These are phyloP conservation scores for Paecilomyces fulvus DNA, from an alignment of 2,329 filamentous ascomycete genomes.

Conservation along the genomic window DNA sequence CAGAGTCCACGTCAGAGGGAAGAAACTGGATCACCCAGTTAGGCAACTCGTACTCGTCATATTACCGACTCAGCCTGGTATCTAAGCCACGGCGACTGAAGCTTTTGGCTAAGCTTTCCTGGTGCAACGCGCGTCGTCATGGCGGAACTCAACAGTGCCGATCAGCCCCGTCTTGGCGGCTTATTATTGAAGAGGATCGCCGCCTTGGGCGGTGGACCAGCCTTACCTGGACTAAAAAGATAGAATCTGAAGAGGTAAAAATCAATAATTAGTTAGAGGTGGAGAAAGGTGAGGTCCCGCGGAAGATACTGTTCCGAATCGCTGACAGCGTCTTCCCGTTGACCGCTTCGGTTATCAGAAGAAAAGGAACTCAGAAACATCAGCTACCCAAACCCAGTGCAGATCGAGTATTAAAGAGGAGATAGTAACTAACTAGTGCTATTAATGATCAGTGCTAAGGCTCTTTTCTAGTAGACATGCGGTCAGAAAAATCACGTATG, in stretches of 20 bases:
- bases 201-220: background rate
- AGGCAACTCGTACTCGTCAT: background rate
- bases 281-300: background rate
- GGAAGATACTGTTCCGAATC: background rate
- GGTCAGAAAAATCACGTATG: background rate
- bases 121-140: background rate
- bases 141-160: background rate
- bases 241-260: background rate
- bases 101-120: background rate
- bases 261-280: background rate
- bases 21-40: background rate
- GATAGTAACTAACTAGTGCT: no score
- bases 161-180: background rate
- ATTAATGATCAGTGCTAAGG: background rate
- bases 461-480: background rate
- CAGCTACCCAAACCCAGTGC: background rate
- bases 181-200: background rate
- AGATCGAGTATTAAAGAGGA: background rate
- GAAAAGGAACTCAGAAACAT: no score
- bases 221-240: background rate
- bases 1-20: background rate
- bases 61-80: no score
- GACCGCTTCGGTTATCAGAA: background rate
- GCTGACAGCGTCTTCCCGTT: background rate
- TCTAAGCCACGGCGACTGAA: background rate